Base-by-base conservation (phyloP, 2,329 filamentous ascomycete genomes). In the Fusarium poae region DNA sequence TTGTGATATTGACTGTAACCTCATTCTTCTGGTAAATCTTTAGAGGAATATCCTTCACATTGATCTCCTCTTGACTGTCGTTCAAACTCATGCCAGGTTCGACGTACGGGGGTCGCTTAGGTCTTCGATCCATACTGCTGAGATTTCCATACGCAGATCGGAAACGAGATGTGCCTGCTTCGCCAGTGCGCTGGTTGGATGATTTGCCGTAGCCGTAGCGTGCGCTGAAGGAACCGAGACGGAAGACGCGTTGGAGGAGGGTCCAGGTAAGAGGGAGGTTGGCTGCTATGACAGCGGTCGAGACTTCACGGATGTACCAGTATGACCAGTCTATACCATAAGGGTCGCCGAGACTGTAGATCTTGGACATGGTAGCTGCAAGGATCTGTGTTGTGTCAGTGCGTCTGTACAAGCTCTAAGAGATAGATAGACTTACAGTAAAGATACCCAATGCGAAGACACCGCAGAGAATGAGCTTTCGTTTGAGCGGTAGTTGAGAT, bases 391-490 rank as follows among this genome's bases (percentile, higher is more conserved):
- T 1, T 2, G 1, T 9, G 2, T 25, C 0, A 3, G 5, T 11
- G 15, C 6, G 5, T 34, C 7, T 34, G 15, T 27, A 3, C 8
- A 9, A 9, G 8, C 5, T 15, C 32, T 6, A 12, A 9, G 5
- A 5, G 6, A 16, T 4, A 0, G 1, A 5, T 10, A 8, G 7
- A 20, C 70, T 62, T 74, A 82, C 82, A 2, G 82, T 83, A 46
- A 85, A 85, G 18, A 77, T 67, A 1, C 82, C 83, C 9, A 85
- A 71, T 1, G 78, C 76, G 53, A 85, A 84, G 15, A 85, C 77
- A 4, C 72, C 74, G 39, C 81, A 82, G 0, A 89, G 79, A 0
- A 87, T 79, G 0, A 83, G 45, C 75, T 89, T 89, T 68, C 86
- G 80, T 65, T 82, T 83, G 0, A 79, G 54, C 2, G 81, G 78